Percentiles rank a stretch among this genome's conserved stretches.
Conservation (phyloP, 192 early-diverging fungal genomes). For the Dimargaris cristalligena region DNA sequence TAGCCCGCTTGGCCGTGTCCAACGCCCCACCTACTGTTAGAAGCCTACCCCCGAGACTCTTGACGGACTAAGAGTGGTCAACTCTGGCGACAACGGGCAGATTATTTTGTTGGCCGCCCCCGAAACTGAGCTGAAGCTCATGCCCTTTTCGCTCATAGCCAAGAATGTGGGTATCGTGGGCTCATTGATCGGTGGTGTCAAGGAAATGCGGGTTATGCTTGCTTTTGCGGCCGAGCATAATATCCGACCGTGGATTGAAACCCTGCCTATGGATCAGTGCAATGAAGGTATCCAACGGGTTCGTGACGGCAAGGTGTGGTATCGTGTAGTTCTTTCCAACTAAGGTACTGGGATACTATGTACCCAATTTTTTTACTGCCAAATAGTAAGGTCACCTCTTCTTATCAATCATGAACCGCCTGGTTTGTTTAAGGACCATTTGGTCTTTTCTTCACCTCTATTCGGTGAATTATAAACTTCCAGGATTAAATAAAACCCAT, state of each 20-base stretch:
- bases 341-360: too few species aligned
- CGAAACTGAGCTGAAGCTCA: slow-evolving; percentile 25
- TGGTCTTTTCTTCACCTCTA: too few species aligned
- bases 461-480: too few species aligned
- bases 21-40: too few species aligned
- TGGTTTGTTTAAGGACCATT: too few species aligned
- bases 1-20: too few species aligned
- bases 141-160: slow-evolving; percentile 19
- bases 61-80: too few species aligned
- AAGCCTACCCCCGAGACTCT: too few species aligned
- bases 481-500: too few species aligned
- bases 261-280: slow-evolving; percentile 37
- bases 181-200: slow-evolving; percentile 42
- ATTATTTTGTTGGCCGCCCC: slow-evolving; percentile 33
- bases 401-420: too few species aligned
- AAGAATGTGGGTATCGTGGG: slow-evolving; percentile 35
- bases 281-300: slow-evolving; percentile 40
- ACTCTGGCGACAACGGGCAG: slow-evolving; percentile 25
- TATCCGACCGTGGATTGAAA: slow-evolving; percentile 47
- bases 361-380: too few species aligned
- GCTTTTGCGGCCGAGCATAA: slow-evolving; percentile 49
- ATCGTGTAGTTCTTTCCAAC: slow-evolving; percentile 47
- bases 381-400: too few species aligned
- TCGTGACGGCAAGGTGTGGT: slow-evolving; percentile 35
- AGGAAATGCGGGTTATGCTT: slow-evolving; percentile 41